Evolutionary conservation across 2,329 filamentous ascomycete species (phyloP).

Genomic region (Xylaria digitata): DNA sequence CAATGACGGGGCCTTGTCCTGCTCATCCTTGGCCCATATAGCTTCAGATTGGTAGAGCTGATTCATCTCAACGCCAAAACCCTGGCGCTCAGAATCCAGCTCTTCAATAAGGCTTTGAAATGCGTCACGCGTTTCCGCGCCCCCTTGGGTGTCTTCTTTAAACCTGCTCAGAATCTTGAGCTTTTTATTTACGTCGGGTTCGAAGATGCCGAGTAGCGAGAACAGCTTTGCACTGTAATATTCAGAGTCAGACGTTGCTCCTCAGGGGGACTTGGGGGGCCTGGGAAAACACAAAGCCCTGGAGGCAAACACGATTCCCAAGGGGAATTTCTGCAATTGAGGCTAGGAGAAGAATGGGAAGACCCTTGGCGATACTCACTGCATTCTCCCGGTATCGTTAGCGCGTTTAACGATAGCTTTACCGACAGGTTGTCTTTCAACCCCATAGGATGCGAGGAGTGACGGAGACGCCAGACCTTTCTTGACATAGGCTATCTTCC

Average conservation of each 20-base stretch:
- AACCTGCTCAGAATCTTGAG: constrained; percentile 23
- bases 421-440: constrained; percentile 34
- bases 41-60: constrained; percentile 29
- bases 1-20: constrained; percentile 7
- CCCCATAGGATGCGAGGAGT: constrained; percentile 28
- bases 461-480: constrained; percentile 28
- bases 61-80: constrained; percentile 35
- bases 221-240: constrained; percentile 13
- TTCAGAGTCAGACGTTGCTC: too few relatives aligned
- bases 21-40: constrained; percentile 32
- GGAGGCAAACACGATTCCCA: too few relatives aligned
- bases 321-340: too few relatives aligned
- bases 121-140: constrained; percentile 17
- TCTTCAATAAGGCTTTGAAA: constrained; percentile 29
- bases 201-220: constrained; percentile 30
- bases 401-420: constrained; percentile 31
- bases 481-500: constrained; percentile 34
- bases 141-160: constrained; percentile 27
- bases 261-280: too few relatives aligned
- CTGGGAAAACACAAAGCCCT: too few relatives aligned
- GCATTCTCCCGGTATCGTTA: constrained; percentile 28
- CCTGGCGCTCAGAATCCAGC: constrained; percentile 30
- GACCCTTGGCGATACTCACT: not conserved
- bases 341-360: too few relatives aligned
- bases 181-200: constrained; percentile 27